phyloP scores from a whole-genome alignment of 176 grass and related monocot genomes.

The Cenchrus fungigraminus region DNA sequence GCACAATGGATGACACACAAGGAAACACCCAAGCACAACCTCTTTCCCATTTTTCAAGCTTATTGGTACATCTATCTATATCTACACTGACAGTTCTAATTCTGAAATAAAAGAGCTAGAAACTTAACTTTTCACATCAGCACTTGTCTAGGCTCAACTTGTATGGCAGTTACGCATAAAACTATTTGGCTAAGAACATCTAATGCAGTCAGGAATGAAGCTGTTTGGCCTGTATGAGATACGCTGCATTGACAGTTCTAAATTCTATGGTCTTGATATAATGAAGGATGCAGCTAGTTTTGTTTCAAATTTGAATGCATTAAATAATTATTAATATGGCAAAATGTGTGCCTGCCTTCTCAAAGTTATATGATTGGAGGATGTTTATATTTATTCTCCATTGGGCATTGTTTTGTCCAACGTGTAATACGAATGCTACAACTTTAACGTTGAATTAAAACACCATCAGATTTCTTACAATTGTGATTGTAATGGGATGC shows the following conservation, averaged over 20 bases:
- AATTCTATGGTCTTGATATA: background rate
- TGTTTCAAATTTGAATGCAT: background rate
- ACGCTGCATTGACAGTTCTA: background rate
- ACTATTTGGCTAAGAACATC: background rate
- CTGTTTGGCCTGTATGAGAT: constrained; percentile 7
- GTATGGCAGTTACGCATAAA: background rate
- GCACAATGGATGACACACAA: constrained; percentile 62
- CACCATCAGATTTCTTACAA: background rate
- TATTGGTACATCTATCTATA: constrained; percentile 65
- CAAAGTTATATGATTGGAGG: constrained; percentile 10
- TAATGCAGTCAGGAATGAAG: background rate
- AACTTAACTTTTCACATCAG: background rate
- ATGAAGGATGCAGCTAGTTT: constrained; percentile 4
- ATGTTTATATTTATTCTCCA: constrained; percentile 31
- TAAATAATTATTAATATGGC: background rate
- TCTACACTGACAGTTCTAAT: constrained; percentile 1
- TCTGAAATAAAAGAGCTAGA: constrained; percentile 10
- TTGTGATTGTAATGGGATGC: background rate
- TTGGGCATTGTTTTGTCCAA: constrained; percentile 3
- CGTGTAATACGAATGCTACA: background rate
- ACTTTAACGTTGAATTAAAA: constrained; percentile 22
- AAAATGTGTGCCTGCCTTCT: constrained; percentile 8
- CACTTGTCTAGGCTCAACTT: background rate
- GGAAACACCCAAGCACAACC: constrained; percentile 69
- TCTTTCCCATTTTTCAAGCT: constrained; percentile 78